Percentiles rank a stretch among this genome's conserved stretches.
These are phyloP conservation scores for Pythium myriotylum DNA, from an alignment of 352 stramenopile species.

Conservation along the genomic window DNA sequence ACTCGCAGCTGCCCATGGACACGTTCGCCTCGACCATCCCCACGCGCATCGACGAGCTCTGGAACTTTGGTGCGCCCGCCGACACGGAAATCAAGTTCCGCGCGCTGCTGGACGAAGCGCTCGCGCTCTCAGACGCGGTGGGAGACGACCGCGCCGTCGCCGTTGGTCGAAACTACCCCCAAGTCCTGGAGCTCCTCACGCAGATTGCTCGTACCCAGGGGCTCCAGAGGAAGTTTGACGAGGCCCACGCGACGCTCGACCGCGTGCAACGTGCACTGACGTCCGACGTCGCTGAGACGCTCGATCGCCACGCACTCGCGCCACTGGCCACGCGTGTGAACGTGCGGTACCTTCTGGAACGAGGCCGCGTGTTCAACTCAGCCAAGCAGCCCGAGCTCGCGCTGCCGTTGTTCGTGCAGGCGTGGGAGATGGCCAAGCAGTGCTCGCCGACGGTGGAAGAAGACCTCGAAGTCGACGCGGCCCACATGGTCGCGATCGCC, in stretches of 20 bases:
- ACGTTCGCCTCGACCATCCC: slow-evolving; percentile 7
- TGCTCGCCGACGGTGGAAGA: slow-evolving; percentile 10
- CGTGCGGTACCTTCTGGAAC: slow-evolving; percentile 29
- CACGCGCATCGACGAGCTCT: slow-evolving; percentile 7
- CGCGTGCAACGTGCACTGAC: slow-evolving; percentile 5
- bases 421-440: slow-evolving; percentile 13
- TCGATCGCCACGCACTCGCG: neutral
- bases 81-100: slow-evolving; percentile 18
- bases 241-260: slow-evolving; percentile 25
- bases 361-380: slow-evolving; percentile 29
- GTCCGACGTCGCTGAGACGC: neutral
- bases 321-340: slow-evolving; percentile 8
- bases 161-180: neutral
- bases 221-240: slow-evolving; percentile 27
- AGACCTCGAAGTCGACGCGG: slow-evolving; percentile 25
- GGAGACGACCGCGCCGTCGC: neutral
- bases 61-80: slow-evolving; percentile 12
- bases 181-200: slow-evolving; percentile 23
- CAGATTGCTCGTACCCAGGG: slow-evolving; percentile 31
- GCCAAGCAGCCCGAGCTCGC: slow-evolving; percentile 19
- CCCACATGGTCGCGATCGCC: slow-evolving; percentile 34
- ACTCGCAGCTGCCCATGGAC: too few relatives aligned
- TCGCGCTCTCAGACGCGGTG: neutral
- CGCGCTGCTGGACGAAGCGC: slow-evolving; percentile 9
- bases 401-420: slow-evolving; percentile 20